Base-by-base conservation (phyloP, 2,329 filamentous ascomycete species). In the Thelonectria rubi region DNA sequence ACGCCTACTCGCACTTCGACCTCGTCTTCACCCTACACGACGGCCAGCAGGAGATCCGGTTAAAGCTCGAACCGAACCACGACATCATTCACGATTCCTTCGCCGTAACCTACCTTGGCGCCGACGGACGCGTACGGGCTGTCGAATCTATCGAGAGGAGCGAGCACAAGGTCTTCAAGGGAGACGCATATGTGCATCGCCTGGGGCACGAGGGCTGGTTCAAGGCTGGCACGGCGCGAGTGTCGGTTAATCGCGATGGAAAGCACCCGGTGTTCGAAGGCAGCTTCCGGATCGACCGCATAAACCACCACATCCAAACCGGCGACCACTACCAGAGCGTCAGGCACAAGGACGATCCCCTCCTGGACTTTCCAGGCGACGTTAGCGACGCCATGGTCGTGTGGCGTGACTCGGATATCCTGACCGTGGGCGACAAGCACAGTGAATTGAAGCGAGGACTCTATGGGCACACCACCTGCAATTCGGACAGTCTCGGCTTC, bases 321-420 rank as follows among this genome's bases (percentile, higher is more conserved):
- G 86, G 86, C 64, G 84, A 85, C 26, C 90, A 88, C 64, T 99
- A 95, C 73, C 83, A 86, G 73, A 83, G 86, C 66, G 93, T 92
- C 47, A 90, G 86, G 72, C 87, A 92, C 63, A 75, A 80, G 20
- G 80, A 88, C 46, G 95, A 99, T 74, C 92, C 93, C 2, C 80
- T 84, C 24, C 75, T 92, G 8, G 79, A 84, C 14, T 66, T 73
- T 26, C 76, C 79, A 32, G 74, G 82, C 30, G 77, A 80, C 47
- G 82, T 73, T 5, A 85, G 88, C 32, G 91, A 97, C 63, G 90
- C 87, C 73, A 95, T 99, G 94, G 84, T 97, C 37, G 85, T 97
- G 1, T 98, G 92, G 84, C 87, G 94, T 66, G 94, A 98, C 74
- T 97, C 93, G 26, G 95, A 99, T 75, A 87, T 97, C 72, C 75